A percentile compares a stretch with the other conserved stretches of the same genome.
Evolutionary conservation across 495 filamentous ascomycete species (phyloP).

Genomic region (Chaetomium tenue): DNA sequence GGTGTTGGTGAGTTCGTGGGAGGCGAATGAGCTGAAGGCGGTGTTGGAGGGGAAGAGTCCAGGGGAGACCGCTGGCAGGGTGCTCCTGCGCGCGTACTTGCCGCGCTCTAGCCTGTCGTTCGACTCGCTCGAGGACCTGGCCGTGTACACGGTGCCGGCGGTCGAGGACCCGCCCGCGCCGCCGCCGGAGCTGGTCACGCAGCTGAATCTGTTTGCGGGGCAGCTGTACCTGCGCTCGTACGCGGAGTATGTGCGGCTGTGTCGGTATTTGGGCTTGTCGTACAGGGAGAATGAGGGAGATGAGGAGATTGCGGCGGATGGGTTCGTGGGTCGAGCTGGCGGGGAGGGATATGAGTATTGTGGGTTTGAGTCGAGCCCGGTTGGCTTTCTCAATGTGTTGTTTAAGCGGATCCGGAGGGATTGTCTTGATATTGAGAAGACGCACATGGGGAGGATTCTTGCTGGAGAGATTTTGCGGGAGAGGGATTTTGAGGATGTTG

Average conservation of each 20-base stretch:
- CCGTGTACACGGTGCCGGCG: constrained; percentile 41
- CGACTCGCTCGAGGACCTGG: constrained; percentile 50
- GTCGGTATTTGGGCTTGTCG: constrained; percentile 53
- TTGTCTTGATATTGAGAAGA: constrained; percentile 50
- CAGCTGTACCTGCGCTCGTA: constrained; percentile 60
- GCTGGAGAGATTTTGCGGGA: constrained; percentile 43
- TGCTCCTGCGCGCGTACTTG: constrained; percentile 58
- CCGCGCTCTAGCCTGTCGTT: constrained; percentile 50
- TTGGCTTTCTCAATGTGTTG: constrained; percentile 52
- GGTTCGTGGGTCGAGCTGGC: constrained; percentile 37
- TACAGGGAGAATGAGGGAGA: constrained; percentile 21
- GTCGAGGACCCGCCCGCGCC: constrained; percentile 10
- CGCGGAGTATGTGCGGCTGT: constrained; percentile 53
- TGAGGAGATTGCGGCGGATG: constrained; percentile 42
- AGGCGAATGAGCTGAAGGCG: constrained; percentile 56
- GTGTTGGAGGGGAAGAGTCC: constrained; percentile 6
- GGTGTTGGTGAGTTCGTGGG: constrained; percentile 61
- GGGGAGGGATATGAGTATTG: constrained; percentile 28
- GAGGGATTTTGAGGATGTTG: constrained; percentile 27
- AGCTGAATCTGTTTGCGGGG: constrained; percentile 67
- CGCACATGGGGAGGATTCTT: constrained; percentile 54
- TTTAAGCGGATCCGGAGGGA: constrained; percentile 53
- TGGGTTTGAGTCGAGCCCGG: constrained; percentile 49
- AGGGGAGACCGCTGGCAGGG: constrained; percentile 7
- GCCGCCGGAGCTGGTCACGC: constrained; percentile 32